Percentiles rank a stretch among this genome's conserved stretches.
Evolutionary conservation across 768 basidiomycete genomes (phyloP).

Genomic region (Suillus plorans): DNA sequence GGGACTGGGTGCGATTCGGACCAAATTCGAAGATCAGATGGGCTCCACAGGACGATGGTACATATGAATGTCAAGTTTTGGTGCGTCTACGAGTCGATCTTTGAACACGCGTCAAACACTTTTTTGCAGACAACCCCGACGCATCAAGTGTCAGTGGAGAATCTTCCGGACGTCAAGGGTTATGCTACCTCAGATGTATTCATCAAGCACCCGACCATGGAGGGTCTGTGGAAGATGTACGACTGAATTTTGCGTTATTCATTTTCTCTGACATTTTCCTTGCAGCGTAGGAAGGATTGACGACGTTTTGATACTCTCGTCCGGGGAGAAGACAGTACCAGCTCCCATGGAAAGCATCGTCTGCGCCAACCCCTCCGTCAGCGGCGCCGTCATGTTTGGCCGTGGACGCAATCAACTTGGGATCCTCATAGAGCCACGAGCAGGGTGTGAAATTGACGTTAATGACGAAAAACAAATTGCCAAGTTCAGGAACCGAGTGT

Average conservation of each 20-base stretch:
- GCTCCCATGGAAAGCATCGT: slow-evolving; percentile 28
- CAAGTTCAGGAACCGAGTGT: slow-evolving; percentile 30
- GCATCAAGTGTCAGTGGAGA: no score
- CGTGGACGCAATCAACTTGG: slow-evolving; percentile 32
- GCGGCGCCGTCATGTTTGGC: slow-evolving; percentile 33
- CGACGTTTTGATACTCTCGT: slow-evolving; percentile 31
- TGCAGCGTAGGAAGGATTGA: slow-evolving; percentile 33
- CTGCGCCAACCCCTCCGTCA: slow-evolving; percentile 16
- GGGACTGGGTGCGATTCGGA: slow-evolving; percentile 37
- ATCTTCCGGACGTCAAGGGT: no score
- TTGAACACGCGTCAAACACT: no score
- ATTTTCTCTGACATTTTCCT: neutral
- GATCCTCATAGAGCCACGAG: slow-evolving; percentile 30
- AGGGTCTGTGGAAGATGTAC: slow-evolving; percentile 33
- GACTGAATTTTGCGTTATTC: slow-evolving; percentile 1
- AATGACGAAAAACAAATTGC: slow-evolving; percentile 21
- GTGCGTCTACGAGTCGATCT: no score
- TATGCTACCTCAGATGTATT: no score
- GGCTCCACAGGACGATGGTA: slow-evolving; percentile 31
- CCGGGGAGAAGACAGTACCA: slow-evolving; percentile 25
- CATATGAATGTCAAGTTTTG: neutral
- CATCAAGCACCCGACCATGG: no score
- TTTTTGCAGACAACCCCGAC: no score
- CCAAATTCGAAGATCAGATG: slow-evolving; percentile 23
- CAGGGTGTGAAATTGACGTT: slow-evolving; percentile 18